Evolutionary conservation across 2,329 filamentous ascomycete species (phyloP), one percentile per base, ranked within the genome.

Genomic region (Cladosporium sp.): DNA sequence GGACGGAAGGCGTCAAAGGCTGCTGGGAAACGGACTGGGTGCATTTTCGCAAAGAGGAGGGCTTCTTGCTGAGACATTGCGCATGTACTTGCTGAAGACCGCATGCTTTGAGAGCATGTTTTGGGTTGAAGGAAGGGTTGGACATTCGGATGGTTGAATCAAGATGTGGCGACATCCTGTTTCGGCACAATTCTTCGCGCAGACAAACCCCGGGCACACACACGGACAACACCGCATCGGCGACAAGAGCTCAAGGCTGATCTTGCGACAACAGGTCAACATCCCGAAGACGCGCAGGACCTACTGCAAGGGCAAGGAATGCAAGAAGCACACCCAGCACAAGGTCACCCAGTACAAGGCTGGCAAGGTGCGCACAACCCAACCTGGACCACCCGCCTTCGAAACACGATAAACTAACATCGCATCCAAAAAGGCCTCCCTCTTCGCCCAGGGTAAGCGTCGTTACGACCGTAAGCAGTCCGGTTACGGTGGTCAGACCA

Each of bases 401-500:
- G 13, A 38, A n/a, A 19, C 15, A 8, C 32, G 48, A 3, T 30
- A 24, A n/a, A n/a, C 54, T 56, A 50, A 59, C 56, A 48, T 4
- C 9, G 34, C 20, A 13, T 52, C n/a, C n/a, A 27, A 62, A 41
- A 47, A 86, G 85, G 90, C 90, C 72, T 95, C 90, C 71, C 82
- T 92, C 64, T 95, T 90, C 82, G 90, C 90, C 64, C 92, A 99
- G 85, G 92, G 92, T 84, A 99, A 97, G 88, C 89, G 92, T 79
- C 91, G 92, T 86, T 97, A 97, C 82, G 90, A 95, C 80, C 85
- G 90, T 73, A 97, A 97, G 84, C 92, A 97, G 82, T 89, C 86
- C 75, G 92, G 92, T 88, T 97, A 96, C 74, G 93, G 93, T 89
- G 93, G 93, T 91, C 93, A 99, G 83, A 99, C 93, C 71, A 99